phyloP scores from a whole-genome alignment of 2,329 filamentous ascomycete species.

The Colletotrichum sp. region DNA sequence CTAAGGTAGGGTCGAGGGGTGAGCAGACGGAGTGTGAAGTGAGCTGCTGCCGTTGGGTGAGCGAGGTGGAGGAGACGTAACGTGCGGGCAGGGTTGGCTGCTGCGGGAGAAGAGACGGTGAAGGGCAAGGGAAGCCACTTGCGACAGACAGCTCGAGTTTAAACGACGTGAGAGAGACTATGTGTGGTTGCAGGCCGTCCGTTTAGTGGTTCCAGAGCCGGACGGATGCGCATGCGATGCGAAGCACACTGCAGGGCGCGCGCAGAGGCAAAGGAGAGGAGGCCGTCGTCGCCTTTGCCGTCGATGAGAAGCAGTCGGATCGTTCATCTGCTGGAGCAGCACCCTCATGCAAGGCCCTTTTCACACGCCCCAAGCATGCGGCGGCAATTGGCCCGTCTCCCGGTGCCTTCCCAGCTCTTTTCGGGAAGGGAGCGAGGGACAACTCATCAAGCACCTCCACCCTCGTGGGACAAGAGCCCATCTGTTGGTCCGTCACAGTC shows the following conservation, averaged over 20 bases:
- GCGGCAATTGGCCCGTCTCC: constrained; percentile 19
- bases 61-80: not conserved
- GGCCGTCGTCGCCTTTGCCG: not conserved
- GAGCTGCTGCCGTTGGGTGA: not conserved
- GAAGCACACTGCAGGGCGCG: not conserved
- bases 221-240: not conserved
- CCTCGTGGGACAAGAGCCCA: constrained; percentile 3
- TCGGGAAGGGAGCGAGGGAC: constrained; percentile 20
- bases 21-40: not conserved
- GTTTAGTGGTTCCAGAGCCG: not conserved
- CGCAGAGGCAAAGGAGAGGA: not conserved
- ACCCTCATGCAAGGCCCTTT: not conserved
- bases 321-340: not conserved
- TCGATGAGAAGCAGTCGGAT: not conserved
- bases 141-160: not conserved
- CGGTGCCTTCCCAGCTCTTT: constrained; percentile 8
- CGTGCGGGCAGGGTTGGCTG: not conserved
- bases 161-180: not conserved
- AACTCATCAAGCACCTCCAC: constrained; percentile 20
- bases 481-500: not conserved
- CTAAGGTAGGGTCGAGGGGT: not conserved
- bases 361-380: constrained; percentile 13
- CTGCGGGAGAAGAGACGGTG: constrained; percentile 2
- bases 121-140: not conserved
- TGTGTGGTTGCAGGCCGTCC: not conserved